Evolutionary conservation across 2,329 filamentous ascomycete species (phyloP).

Genomic region (Fusarium virguliforme): DNA sequence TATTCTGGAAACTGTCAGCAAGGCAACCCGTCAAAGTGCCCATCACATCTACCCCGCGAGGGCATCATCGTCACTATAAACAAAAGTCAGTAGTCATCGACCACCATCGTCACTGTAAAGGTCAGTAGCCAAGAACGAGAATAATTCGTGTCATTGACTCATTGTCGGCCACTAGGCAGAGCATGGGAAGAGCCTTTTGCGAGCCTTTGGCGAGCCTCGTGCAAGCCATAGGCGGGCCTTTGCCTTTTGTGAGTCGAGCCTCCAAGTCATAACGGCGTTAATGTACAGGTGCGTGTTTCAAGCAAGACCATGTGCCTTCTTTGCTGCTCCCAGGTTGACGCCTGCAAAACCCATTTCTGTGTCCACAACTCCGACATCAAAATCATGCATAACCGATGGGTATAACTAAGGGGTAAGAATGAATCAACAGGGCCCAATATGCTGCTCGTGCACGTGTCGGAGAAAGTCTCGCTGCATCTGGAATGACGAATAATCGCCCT

Average conservation of each 20-base stretch:
- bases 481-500: slow-evolving; percentile 85
- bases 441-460: slow-evolving; percentile 65
- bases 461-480: slow-evolving; percentile 77
- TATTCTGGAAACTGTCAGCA: slow-evolving; percentile 21
- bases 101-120: slow-evolving; percentile 50
- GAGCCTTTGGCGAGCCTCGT: slow-evolving; percentile 20
- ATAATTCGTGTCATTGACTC: slow-evolving; percentile 49
- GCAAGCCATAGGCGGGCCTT: neutral
- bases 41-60: slow-evolving; percentile 33
- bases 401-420: slow-evolving; percentile 15
- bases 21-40: neutral
- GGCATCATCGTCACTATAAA: slow-evolving; percentile 50
- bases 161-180: slow-evolving; percentile 49
- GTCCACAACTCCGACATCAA: slow-evolving; percentile 38
- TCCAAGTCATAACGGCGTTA: slow-evolving; percentile 48
- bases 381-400: slow-evolving; percentile 12
- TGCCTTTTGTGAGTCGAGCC: neutral
- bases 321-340: slow-evolving; percentile 20
- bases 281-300: slow-evolving; percentile 38
- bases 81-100: slow-evolving; percentile 48
- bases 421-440: slow-evolving; percentile 54
- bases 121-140: slow-evolving; percentile 50
- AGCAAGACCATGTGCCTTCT: slow-evolving; percentile 19
- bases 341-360: slow-evolving; percentile 27
- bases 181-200: slow-evolving; percentile 14